These are phyloP conservation scores for Venturiaceae sp. DNA, from an alignment of 2,329 filamentous ascomycete genomes.

Conservation along the genomic window DNA sequence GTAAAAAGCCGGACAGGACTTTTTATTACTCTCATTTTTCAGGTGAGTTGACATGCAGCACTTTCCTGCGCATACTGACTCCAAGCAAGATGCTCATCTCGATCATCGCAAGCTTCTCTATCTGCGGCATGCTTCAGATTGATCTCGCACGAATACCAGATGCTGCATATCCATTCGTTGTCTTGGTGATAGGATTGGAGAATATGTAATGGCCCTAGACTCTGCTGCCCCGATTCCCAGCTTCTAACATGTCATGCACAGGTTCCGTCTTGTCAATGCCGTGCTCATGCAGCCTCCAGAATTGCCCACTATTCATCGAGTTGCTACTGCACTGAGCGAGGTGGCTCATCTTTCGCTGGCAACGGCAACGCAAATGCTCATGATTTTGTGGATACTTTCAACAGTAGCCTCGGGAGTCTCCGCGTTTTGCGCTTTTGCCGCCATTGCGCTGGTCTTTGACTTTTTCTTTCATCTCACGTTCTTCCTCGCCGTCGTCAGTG, in stretches of 20 bases:
- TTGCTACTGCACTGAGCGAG: slow-evolving; percentile 64
- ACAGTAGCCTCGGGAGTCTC: slow-evolving; percentile 57
- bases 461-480: slow-evolving; percentile 72
- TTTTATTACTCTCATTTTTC: slow-evolving; percentile 58
- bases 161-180: slow-evolving; percentile 66
- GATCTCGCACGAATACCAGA: slow-evolving; percentile 66
- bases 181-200: slow-evolving; percentile 66
- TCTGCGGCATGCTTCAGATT: slow-evolving; percentile 66
- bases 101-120: slow-evolving; percentile 68
- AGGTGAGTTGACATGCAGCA: slow-evolving; percentile 30
- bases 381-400: slow-evolving; percentile 57
- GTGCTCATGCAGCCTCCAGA: slow-evolving; percentile 63
- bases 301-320: slow-evolving; percentile 56
- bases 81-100: slow-evolving; percentile 48
- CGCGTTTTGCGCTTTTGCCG: slow-evolving; percentile 67
- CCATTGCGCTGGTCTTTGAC: slow-evolving; percentile 66
- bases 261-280: slow-evolving; percentile 64
- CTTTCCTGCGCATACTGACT: not conserved
- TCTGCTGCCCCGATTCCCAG: not conserved
- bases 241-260: slow-evolving; percentile 16
- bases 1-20: slow-evolving; percentile 68
- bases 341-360: slow-evolving; percentile 61
- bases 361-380: slow-evolving; percentile 58
- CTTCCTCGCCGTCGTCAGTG: slow-evolving; percentile 68
- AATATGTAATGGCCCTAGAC: slow-evolving; percentile 43